Percentiles rank a stretch among this genome's conserved stretches.
Conservation (phyloP, 768 basidiomycete species). For the Albatrellus ellisii region DNA sequence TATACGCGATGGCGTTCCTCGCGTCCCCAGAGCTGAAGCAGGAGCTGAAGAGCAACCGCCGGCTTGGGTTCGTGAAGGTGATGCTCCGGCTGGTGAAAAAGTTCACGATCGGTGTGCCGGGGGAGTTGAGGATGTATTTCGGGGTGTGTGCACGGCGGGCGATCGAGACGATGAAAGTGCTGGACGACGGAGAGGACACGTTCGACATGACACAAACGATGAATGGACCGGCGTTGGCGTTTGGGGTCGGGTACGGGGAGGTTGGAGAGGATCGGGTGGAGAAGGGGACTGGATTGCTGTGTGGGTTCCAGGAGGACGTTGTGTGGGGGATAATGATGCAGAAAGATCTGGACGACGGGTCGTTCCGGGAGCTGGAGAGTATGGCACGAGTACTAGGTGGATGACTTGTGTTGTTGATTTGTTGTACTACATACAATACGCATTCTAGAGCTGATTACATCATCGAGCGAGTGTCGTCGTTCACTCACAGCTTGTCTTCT, state of each 20-base stretch:
- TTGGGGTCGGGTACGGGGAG: constrained; percentile 82
- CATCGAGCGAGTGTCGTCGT: not conserved
- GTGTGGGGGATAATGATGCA: constrained; percentile 62
- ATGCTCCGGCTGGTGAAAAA: constrained; percentile 62
- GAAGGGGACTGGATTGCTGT: constrained; percentile 63
- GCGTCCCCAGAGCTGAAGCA: constrained; percentile 65
- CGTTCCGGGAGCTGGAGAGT: constrained; percentile 74
- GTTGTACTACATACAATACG: constrained; percentile 5
- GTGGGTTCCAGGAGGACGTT: constrained; percentile 51
- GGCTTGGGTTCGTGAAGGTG: constrained; percentile 54
- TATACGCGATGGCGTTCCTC: constrained; percentile 81
- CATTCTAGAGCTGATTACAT: not conserved
- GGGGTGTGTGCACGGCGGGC: constrained; percentile 47
- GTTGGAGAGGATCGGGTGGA: constrained; percentile 51
- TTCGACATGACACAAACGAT: constrained; percentile 55
- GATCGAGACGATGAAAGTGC: constrained; percentile 63
- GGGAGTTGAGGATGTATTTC: constrained; percentile 41
- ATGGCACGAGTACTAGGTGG: constrained; percentile 50
- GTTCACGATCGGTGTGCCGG: constrained; percentile 35
- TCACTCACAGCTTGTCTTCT: not conserved
- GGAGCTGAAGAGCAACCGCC: constrained; percentile 49
- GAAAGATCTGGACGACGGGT: constrained; percentile 57
- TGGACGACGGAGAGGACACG: constrained; percentile 65
- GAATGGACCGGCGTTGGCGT: constrained; percentile 47
- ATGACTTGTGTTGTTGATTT: not conserved